phyloP scores from a whole-genome alignment of 2,329 filamentous ascomycete genomes.

The Harringtonia lauricola region DNA sequence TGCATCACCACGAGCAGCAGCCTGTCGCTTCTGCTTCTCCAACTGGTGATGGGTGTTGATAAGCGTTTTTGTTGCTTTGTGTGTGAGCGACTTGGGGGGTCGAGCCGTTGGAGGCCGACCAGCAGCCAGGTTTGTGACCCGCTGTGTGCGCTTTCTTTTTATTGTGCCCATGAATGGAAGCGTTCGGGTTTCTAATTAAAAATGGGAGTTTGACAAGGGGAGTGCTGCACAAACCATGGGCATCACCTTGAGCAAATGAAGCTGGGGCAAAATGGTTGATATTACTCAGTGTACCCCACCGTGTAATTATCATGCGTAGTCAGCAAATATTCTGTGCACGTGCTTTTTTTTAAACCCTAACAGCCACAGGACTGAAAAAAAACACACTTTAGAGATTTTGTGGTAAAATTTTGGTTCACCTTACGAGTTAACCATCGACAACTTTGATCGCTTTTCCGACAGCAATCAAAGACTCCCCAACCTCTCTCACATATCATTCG shows the following conservation, averaged over 20 bases:
- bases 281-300: background rate
- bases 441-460: background rate
- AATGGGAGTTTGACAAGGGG: too few relatives aligned
- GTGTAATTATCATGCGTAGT: background rate
- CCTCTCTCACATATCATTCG: conserved; percentile 14
- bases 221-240: too few relatives aligned
- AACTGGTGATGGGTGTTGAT: conserved; percentile 57
- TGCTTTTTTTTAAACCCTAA: background rate
- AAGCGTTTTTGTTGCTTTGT: conserved; percentile 51
- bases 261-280: background rate
- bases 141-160: conserved; percentile 24
- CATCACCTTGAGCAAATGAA: too few relatives aligned
- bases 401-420: background rate
- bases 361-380: conserved; percentile 1
- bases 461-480: conserved; percentile 5
- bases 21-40: conserved; percentile 50
- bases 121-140: conserved; percentile 32
- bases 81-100: conserved; percentile 45
- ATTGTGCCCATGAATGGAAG: conserved; percentile 32
- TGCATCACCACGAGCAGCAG: conserved; percentile 40
- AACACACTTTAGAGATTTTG: background rate
- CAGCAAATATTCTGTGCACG: background rate
- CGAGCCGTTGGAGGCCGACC: conserved; percentile 47
- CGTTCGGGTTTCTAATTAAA: too few relatives aligned
- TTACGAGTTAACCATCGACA: background rate